These are phyloP conservation scores for Cyanidiococcus yangmingshanensis DNA, from an alignment of 23 red algal species.

Conservation along the genomic window DNA sequence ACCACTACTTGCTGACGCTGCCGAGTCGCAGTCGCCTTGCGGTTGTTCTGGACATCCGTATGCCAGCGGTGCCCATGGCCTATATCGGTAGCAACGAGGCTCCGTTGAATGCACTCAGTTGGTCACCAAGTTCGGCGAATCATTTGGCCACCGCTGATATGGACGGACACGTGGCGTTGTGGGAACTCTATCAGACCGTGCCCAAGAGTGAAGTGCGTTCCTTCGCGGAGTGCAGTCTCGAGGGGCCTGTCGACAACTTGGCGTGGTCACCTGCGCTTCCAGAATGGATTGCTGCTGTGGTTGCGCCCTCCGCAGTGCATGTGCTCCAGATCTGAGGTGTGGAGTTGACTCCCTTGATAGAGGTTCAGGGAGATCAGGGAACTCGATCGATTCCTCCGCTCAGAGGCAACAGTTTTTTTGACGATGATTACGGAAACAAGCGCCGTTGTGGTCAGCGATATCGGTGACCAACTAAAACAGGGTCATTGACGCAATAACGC, in stretches of 20 bases:
- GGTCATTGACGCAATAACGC: no score
- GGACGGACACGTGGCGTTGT: slow-evolving; percentile 55
- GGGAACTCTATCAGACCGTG: slow-evolving; percentile 44
- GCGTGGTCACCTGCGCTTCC: slow-evolving; percentile 12
- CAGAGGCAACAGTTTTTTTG: no score
- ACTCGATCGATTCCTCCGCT: no score
- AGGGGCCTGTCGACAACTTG: not conserved
- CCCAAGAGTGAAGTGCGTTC: not conserved
- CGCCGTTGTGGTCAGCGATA: no score
- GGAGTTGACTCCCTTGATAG: not conserved
- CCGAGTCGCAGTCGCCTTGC: slow-evolving; percentile 40
- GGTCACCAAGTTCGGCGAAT: slow-evolving; percentile 63
- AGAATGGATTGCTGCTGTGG: not conserved
- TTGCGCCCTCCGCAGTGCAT: not conserved
- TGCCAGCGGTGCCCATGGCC: slow-evolving; percentile 67
- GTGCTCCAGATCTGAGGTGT: not conserved
- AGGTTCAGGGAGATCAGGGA: not conserved
- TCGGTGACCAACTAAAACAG: no score
- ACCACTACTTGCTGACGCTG: slow-evolving; percentile 63
- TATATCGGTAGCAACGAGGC: slow-evolving; percentile 32
- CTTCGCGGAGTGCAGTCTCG: not conserved
- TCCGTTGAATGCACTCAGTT: slow-evolving; percentile 66
- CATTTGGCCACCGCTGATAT: slow-evolving; percentile 61
- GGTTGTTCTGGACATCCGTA: slow-evolving; percentile 76
- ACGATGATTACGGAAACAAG: no score